These are phyloP conservation scores for Fraxinus americana DNA, from an alignment of 257 asterid species.

Conservation along the genomic window DNA sequence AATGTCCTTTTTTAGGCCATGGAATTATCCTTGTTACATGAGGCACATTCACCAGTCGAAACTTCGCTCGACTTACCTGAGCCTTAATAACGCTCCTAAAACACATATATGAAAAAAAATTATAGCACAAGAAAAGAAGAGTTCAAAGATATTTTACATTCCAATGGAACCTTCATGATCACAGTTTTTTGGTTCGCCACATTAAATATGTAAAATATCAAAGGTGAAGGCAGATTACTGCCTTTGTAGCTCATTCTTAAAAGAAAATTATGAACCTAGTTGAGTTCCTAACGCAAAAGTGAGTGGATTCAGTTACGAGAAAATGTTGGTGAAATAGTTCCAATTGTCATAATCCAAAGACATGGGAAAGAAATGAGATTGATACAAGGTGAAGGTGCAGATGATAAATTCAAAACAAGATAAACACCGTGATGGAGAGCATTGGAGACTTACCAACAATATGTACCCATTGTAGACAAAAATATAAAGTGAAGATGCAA, in stretches of 20 bases:
- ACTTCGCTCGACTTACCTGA: neutral
- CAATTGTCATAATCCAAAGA: neutral
- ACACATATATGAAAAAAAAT: constrained; percentile 1
- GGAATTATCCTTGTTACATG: neutral
- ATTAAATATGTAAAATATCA: neutral
- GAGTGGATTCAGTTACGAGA: neutral
- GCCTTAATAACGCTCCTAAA: neutral
- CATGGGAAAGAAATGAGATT: neutral
- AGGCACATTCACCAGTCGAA: neutral
- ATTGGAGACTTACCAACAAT: neutral
- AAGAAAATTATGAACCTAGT: neutral
- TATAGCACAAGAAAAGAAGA: neutral
- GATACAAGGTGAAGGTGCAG: neutral
- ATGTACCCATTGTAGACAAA: neutral
- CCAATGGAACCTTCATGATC: neutral
- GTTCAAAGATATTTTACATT: neutral
- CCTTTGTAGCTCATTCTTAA: neutral
- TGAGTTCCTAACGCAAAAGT: neutral
- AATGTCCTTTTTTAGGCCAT: neutral
- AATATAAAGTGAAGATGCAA: neutral
- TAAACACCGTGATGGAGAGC: neutral
- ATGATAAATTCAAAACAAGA: neutral
- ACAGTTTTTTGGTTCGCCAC: neutral
- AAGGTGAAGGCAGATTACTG: neutral
- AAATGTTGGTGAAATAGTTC: neutral